phyloP scores from a whole-genome alignment of 108 stramenopile genomes.

The Nitzschia putrida region DNA sequence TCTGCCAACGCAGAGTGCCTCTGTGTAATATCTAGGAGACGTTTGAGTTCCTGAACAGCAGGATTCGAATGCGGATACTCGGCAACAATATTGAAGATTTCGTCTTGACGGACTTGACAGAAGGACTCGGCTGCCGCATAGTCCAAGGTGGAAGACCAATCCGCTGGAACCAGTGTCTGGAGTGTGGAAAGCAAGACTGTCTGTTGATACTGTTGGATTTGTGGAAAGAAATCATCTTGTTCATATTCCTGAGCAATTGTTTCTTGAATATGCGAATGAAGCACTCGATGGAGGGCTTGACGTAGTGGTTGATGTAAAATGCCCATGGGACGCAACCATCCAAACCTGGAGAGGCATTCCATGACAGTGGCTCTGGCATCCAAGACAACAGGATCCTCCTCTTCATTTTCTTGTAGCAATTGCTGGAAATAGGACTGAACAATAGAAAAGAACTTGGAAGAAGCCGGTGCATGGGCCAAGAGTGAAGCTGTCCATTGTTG shows the following conservation, averaged over 20 bases:
- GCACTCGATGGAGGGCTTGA: constrained; percentile 52
- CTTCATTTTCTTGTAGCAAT: constrained; percentile 39
- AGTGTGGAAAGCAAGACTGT: constrained; percentile 54
- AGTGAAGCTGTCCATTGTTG: constrained; percentile 61
- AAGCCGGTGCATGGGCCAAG: constrained; percentile 42
- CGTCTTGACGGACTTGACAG: constrained; percentile 54
- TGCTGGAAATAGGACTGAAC: constrained; percentile 53
- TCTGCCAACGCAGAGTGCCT: constrained; percentile 45
- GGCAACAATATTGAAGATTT: constrained; percentile 80
- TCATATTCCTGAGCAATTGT: constrained; percentile 63
- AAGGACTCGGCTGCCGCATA: constrained; percentile 60
- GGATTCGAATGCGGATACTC: constrained; percentile 82
- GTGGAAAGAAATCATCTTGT: constrained; percentile 40
- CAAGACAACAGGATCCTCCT: constrained; percentile 29
- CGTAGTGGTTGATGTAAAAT: constrained; percentile 47
- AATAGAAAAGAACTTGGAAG: constrained; percentile 32
- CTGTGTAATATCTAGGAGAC: constrained; percentile 54
- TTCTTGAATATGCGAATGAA: constrained; percentile 28
- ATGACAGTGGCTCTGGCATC: constrained; percentile 4
- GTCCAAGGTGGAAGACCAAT: constrained; percentile 55
- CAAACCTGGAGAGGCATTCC: constrained; percentile 43
- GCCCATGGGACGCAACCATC: constrained; percentile 55
- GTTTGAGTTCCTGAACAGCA: constrained; percentile 68
- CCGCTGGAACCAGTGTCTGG: constrained; percentile 38
- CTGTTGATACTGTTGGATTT: constrained; percentile 51